A percentile compares a stretch with the other conserved stretches of the same genome.
phyloP scores from a whole-genome alignment of 495 filamentous ascomycete genomes.

The Podospora pseudocomata region DNA sequence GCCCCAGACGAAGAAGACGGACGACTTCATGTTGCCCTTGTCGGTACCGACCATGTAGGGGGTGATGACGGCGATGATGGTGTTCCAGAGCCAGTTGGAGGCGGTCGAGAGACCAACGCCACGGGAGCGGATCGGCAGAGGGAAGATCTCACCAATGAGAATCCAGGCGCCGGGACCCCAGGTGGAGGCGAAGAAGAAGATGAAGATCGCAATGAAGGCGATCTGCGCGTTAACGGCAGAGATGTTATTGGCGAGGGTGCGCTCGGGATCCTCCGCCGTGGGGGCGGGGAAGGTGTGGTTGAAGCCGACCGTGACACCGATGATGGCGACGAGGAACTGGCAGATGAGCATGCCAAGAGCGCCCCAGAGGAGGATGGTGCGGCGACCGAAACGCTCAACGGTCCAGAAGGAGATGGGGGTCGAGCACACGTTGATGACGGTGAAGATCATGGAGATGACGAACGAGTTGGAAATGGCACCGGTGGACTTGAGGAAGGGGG shows the following conservation, averaged over 20 bases:
- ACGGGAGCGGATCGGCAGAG: constrained; percentile 74
- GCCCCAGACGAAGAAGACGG: constrained; percentile 80
- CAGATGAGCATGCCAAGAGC: constrained; percentile 76
- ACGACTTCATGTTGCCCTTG: constrained; percentile 62
- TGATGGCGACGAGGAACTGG: constrained; percentile 80
- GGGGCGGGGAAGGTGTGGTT: constrained; percentile 36
- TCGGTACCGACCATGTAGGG: constrained; percentile 70
- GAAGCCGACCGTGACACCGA: constrained; percentile 58
- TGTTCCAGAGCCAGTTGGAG: constrained; percentile 89
- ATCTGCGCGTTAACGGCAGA: constrained; percentile 61
- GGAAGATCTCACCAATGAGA: constrained; percentile 84
- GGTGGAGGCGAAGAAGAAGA: constrained; percentile 76
- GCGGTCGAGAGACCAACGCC: constrained; percentile 78
- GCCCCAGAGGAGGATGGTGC: constrained; percentile 75
- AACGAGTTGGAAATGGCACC: constrained; percentile 70
- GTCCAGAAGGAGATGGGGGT: constrained; percentile 80
- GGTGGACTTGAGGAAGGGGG: constrained; percentile 71
- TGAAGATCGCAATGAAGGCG: constrained; percentile 78
- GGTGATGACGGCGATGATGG: constrained; percentile 67
- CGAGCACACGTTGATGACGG: constrained; percentile 78
- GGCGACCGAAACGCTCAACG: constrained; percentile 78
- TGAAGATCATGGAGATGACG: constrained; percentile 75
- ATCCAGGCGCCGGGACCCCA: constrained; percentile 84
- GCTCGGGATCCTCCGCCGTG: constrained; percentile 3
- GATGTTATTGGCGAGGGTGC: constrained; percentile 50